phyloP scores from a whole-genome alignment of 345 rosid species.

The Pugionium dolabratum region DNA sequence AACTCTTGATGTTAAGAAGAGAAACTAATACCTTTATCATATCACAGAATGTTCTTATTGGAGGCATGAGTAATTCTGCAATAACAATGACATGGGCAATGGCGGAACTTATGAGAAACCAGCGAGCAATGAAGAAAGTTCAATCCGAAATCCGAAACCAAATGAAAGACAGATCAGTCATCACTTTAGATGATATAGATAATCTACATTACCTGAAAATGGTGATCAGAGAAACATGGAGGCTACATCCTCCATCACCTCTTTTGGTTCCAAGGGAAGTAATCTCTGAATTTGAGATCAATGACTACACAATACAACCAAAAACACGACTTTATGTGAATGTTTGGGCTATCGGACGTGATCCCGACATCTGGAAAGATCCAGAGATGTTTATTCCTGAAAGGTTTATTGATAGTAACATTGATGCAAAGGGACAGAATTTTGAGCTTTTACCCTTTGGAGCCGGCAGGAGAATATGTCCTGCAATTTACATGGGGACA shows the following conservation, averaged over 20 bases:
- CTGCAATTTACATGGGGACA: slow-evolving; percentile 42
- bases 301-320: slow-evolving; percentile 40
- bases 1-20: too few species aligned
- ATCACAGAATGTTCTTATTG: slow-evolving; percentile 40
- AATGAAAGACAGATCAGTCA: slow-evolving; percentile 35
- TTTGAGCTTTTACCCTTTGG: slow-evolving; percentile 55
- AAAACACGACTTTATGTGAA: slow-evolving; percentile 46
- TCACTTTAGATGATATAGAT: slow-evolving; percentile 36
- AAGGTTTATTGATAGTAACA: slow-evolving; percentile 39
- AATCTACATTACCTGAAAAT: slow-evolving; percentile 47
- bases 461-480: slow-evolving; percentile 51
- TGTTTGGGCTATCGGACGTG: slow-evolving; percentile 56
- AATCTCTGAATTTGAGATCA: slow-evolving; percentile 42
- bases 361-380: slow-evolving; percentile 46
- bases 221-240: slow-evolving; percentile 53
- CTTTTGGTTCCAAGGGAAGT: slow-evolving; percentile 52
- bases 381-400: slow-evolving; percentile 47
- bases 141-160: slow-evolving; percentile 47
- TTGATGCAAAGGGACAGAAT: slow-evolving; percentile 47
- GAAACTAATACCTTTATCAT: too few species aligned
- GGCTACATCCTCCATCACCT: slow-evolving; percentile 56
- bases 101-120: slow-evolving; percentile 49
- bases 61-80: slow-evolving; percentile 33
- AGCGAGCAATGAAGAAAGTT: slow-evolving; percentile 44
- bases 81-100: slow-evolving; percentile 48